A percentile compares a stretch with the other conserved stretches of the same genome.
Conservation (phyloP, 345 rosid genomes). For the Crucihimalaya himalaica region DNA sequence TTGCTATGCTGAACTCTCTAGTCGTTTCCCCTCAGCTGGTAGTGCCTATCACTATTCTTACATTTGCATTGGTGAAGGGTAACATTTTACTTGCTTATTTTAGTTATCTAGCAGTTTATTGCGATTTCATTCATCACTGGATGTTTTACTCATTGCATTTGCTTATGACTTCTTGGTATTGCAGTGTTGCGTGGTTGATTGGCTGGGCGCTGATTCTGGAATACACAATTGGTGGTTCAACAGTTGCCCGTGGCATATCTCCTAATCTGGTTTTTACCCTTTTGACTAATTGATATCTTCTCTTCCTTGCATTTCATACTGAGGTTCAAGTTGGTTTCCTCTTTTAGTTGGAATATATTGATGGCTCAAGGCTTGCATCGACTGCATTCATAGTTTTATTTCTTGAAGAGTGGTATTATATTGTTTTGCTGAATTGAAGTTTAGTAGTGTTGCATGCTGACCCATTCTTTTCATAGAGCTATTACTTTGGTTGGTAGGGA, state of each 20-base stretch:
- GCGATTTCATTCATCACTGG: background rate
- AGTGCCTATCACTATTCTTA: slow-evolving; percentile 97
- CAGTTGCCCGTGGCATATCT: slow-evolving; percentile 92
- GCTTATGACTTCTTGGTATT: slow-evolving; percentile 1
- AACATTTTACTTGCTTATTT: slow-evolving; percentile 10
- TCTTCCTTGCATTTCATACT: slow-evolving; percentile 2
- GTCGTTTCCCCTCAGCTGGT: slow-evolving; percentile 97
- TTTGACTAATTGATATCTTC: background rate
- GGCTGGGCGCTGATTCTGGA: slow-evolving; percentile 95
- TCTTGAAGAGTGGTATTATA: background rate
- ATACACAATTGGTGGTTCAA: slow-evolving; percentile 91
- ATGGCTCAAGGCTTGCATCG: background rate
- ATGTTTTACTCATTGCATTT: background rate
- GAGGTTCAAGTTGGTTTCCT: background rate
- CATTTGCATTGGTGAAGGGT: slow-evolving; percentile 98
- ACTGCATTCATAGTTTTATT: background rate
- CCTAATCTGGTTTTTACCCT: slow-evolving; percentile 63
- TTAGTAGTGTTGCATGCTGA: background rate
- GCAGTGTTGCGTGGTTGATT: slow-evolving; percentile 87
- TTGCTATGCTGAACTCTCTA: slow-evolving; percentile 93
- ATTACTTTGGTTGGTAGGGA: background rate
- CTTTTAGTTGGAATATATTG: background rate
- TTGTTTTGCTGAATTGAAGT: background rate
- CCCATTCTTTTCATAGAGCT: background rate
- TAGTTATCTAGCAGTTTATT: background rate